A percentile compares a stretch with the other conserved stretches of the same genome.
phyloP scores from a whole-genome alignment of 2,329 filamentous ascomycete genomes.

The Plenodomus lindquistii region DNA sequence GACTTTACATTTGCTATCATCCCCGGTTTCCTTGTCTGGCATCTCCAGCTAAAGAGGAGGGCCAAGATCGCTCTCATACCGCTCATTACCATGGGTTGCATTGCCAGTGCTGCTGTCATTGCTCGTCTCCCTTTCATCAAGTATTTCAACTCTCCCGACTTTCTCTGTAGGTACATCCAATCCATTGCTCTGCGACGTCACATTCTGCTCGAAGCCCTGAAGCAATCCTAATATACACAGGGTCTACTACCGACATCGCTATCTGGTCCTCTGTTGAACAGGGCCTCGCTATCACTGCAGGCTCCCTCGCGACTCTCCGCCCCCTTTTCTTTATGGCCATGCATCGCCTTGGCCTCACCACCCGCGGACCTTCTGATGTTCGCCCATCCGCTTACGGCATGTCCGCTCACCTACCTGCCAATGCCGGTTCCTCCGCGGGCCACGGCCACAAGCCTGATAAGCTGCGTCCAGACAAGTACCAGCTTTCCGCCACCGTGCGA shows the following conservation, averaged over 20 bases:
- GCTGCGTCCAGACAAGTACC: conserved; percentile 26
- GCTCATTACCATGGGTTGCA: conserved; percentile 56
- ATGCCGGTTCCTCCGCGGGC: conserved; percentile 9
- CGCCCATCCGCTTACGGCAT: conserved; percentile 28
- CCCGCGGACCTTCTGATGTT: conserved; percentile 17
- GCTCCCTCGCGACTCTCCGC: conserved; percentile 41
- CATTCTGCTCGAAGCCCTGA: too few relatives aligned
- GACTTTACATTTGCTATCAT: conserved; percentile 57
- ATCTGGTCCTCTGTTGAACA: conserved; percentile 44
- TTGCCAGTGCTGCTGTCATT: conserved; percentile 45
- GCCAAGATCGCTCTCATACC: conserved; percentile 55
- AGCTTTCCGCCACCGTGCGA: conserved; percentile 20
- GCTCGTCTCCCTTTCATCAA: conserved; percentile 35
- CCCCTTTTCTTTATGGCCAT: conserved; percentile 36
- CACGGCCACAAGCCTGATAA: conserved; percentile 21
- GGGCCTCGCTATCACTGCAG: conserved; percentile 44
- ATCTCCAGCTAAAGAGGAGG: conserved; percentile 53
- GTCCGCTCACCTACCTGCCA: conserved; percentile 15
- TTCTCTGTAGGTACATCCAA: conserved; percentile 34
- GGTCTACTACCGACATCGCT: conserved; percentile 41
- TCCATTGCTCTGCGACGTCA: too few relatives aligned
- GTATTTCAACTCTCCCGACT: conserved; percentile 35
- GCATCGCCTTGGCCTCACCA: conserved; percentile 29
- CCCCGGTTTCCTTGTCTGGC: conserved; percentile 56
- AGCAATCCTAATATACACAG: conserved; percentile 9